A percentile compares a stretch with the other conserved stretches of the same genome.
Evolutionary conservation across 75 land plant species (phyloP).

Genomic region (Picea glauca): DNA sequence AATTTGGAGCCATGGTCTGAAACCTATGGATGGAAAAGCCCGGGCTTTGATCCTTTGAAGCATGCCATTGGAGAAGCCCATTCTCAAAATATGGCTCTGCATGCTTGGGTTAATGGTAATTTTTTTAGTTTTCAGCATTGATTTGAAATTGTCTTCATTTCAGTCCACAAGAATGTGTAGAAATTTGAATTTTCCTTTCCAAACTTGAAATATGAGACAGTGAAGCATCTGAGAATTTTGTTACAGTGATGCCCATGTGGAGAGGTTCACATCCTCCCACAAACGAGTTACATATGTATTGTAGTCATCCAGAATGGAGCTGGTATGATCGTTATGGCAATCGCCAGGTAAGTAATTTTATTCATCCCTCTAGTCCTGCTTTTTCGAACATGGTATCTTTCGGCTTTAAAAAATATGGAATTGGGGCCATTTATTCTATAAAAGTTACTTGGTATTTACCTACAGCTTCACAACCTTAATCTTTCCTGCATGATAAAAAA

Average conservation of each 20-base stretch:
- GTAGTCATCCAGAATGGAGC: constrained; percentile 12
- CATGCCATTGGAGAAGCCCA: constrained; percentile 12
- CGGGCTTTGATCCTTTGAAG: constrained; percentile 12
- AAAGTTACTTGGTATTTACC: too few species aligned
- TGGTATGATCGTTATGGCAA: constrained; percentile 12
- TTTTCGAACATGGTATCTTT: too few species aligned
- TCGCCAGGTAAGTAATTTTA: constrained; percentile 5
- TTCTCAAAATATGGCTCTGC: constrained; percentile 16
- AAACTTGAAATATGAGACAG: neutral
- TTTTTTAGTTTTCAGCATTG: neutral
- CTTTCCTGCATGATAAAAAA: too few species aligned
- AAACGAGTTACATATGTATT: constrained; percentile 3
- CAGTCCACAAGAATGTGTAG: too few species aligned
- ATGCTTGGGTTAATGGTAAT: constrained; percentile 16
- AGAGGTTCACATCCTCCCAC: constrained; percentile 8
- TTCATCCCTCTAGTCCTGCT: neutral
- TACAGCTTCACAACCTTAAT: too few species aligned
- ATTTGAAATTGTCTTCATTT: too few species aligned
- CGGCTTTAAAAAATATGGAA: too few species aligned
- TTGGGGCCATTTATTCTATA: too few species aligned
- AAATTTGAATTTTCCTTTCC: too few species aligned
- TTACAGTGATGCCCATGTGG: constrained; percentile 18
- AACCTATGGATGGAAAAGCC: constrained; percentile 11
- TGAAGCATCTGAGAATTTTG: neutral
- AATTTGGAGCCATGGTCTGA: constrained; percentile 18